A percentile compares a stretch with the other conserved stretches of the same genome.
phyloP scores from a whole-genome alignment of 768 basidiomycete genomes.

The Cytidiella melzeri region DNA sequence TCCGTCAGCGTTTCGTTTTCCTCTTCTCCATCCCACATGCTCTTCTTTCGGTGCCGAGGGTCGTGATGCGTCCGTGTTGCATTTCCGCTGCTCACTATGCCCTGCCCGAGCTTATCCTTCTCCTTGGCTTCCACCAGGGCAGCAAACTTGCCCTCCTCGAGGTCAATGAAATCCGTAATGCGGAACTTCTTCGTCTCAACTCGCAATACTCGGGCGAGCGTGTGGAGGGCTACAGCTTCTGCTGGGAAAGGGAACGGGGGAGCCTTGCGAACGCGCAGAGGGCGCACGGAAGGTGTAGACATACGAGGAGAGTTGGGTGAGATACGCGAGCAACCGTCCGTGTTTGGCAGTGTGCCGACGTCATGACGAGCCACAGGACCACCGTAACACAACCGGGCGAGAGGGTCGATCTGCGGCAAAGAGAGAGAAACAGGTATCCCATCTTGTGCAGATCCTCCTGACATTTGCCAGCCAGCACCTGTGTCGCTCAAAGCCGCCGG shows the following conservation, averaged over 20 bases:
- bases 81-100: not conserved
- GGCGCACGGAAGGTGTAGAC: not conserved
- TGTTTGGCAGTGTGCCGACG: not conserved
- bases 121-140: slow-evolving; percentile 12
- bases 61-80: not conserved
- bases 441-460: no score
- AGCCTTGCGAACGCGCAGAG: not conserved
- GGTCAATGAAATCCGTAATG: slow-evolving; percentile 18
- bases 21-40: slow-evolving; percentile 8
- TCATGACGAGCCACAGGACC: slow-evolving; percentile 1
- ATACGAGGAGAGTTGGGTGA: not conserved
- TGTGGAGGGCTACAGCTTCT: not conserved
- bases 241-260: slow-evolving; percentile 2
- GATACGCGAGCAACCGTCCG: not conserved
- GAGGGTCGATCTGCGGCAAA: not conserved
- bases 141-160: slow-evolving; percentile 5
- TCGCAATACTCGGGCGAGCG: not conserved
- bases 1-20: slow-evolving; percentile 10
- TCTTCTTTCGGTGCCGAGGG: not conserved
- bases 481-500: not conserved
- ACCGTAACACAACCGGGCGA: slow-evolving; percentile 1
- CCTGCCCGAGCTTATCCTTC: no score
- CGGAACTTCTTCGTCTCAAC: slow-evolving; percentile 11
- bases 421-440: not conserved
- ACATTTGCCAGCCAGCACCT: no score